A percentile compares a stretch with the other conserved stretches of the same genome.
These are phyloP conservation scores for Thinopyrum elongatum DNA, from an alignment of 176 grass and related monocot species.

Conservation along the genomic window DNA sequence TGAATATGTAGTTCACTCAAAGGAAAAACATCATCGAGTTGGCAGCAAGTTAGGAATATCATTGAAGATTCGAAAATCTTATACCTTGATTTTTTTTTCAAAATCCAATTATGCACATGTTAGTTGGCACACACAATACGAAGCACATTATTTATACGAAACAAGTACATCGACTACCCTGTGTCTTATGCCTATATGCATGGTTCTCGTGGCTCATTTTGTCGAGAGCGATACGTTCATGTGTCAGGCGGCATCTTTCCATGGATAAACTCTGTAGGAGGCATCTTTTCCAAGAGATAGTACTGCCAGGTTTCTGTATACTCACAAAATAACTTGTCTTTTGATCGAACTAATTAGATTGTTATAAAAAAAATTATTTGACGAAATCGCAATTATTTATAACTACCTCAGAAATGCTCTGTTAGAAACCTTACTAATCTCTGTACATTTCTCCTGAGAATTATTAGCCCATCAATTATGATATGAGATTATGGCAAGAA, in stretches of 20 bases:
- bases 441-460: not conserved
- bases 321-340: not conserved
- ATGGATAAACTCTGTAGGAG: not conserved
- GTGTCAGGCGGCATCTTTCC: not conserved
- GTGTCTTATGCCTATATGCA: conserved; percentile 1
- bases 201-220: not conserved
- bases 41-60: not conserved
- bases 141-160: not conserved
- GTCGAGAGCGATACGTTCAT: not conserved
- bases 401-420: not conserved
- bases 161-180: not conserved
- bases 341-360: not conserved
- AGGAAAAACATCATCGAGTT: not conserved
- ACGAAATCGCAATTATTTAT: not conserved
- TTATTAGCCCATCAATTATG: not conserved
- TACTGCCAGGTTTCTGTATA: not conserved
- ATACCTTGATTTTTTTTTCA: not conserved
- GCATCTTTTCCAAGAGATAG: not conserved
- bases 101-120: not conserved
- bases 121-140: not conserved
- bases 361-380: not conserved
- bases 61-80: not conserved
- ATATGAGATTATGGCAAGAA: not conserved
- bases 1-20: not conserved
- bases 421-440: not conserved